A percentile compares a stretch with the other conserved stretches of the same genome.
Evolutionary conservation across 73 alveolate species (phyloP).

Genomic region (Symbiodinium natans): DNA sequence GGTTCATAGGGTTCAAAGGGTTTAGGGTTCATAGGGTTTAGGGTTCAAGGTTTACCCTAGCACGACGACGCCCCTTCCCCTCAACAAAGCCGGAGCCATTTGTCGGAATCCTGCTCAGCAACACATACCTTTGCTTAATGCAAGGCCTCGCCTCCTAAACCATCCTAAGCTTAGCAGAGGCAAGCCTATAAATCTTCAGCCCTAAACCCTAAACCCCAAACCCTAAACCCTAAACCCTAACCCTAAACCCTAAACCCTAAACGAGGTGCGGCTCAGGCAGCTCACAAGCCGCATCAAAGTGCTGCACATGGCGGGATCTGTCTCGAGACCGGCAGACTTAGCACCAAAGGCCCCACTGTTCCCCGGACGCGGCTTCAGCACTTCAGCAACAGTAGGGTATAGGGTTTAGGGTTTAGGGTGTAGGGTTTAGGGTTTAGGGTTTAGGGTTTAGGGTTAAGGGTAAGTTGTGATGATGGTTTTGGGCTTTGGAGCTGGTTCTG

Average conservation of each 20-base stretch:
- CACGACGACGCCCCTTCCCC: too few relatives aligned
- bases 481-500: too few relatives aligned
- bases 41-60: too few relatives aligned
- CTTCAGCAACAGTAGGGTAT: too few relatives aligned
- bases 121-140: too few relatives aligned
- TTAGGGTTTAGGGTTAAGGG: too few relatives aligned
- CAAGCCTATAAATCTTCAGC: not conserved
- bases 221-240: not conserved
- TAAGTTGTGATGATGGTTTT: not conserved
- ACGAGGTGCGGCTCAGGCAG: slow-evolving; percentile 54
- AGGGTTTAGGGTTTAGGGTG: not conserved
- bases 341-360: slow-evolving; percentile 35
- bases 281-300: slow-evolving; percentile 84
- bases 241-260: not conserved
- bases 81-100: too few relatives aligned
- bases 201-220: not conserved
- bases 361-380: not conserved
- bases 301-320: slow-evolving; percentile 62
- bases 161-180: too few relatives aligned
- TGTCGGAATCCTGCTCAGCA: too few relatives aligned
- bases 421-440: not conserved
- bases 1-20: too few relatives aligned
- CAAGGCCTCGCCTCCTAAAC: too few relatives aligned
- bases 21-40: too few relatives aligned
- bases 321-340: slow-evolving; percentile 70